Conservation (phyloP, 495 filamentous ascomycete genomes). For the Lasiosphaeria hispida region DNA sequence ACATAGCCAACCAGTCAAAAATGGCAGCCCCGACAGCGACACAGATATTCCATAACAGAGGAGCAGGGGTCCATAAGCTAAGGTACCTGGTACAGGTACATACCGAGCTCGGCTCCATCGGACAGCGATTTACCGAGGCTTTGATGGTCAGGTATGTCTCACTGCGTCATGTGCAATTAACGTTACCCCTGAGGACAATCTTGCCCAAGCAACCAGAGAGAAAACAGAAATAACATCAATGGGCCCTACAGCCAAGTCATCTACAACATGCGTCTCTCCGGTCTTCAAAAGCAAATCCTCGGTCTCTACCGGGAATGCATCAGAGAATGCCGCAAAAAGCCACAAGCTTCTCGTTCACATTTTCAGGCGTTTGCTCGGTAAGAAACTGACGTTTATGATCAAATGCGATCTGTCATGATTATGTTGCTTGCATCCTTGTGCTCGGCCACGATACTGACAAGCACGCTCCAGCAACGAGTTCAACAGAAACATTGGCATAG, state of each 20-base stretch:
- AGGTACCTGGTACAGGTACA: too few relatives aligned
- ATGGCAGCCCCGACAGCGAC: too few relatives aligned
- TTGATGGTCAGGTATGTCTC: background rate
- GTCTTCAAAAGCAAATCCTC: slow-evolving; percentile 87
- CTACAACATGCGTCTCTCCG: slow-evolving; percentile 62
- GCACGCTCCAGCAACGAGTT: slow-evolving; percentile 65
- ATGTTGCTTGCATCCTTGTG: background rate
- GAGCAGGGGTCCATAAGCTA: too few relatives aligned
- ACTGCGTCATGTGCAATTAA: background rate
- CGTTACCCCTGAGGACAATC: slow-evolving; percentile 2
- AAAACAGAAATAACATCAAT: background rate
- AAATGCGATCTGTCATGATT: background rate
- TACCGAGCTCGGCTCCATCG: background rate
- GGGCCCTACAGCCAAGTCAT: background rate
- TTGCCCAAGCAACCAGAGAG: background rate
- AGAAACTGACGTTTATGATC: background rate
- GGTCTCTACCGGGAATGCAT: slow-evolving; percentile 83
- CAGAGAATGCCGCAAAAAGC: slow-evolving; percentile 76
- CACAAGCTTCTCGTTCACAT: slow-evolving; percentile 45
- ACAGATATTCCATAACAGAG: too few relatives aligned
- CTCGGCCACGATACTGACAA: slow-evolving; percentile 9
- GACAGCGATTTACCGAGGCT: slow-evolving; percentile 12
- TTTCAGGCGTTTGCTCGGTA: slow-evolving; percentile 44
- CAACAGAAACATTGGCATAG: slow-evolving; percentile 61
- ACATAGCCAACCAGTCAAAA: too few relatives aligned